These are phyloP conservation scores for Serendipita sp. DNA, from an alignment of 768 basidiomycete species.

Conservation along the genomic window DNA sequence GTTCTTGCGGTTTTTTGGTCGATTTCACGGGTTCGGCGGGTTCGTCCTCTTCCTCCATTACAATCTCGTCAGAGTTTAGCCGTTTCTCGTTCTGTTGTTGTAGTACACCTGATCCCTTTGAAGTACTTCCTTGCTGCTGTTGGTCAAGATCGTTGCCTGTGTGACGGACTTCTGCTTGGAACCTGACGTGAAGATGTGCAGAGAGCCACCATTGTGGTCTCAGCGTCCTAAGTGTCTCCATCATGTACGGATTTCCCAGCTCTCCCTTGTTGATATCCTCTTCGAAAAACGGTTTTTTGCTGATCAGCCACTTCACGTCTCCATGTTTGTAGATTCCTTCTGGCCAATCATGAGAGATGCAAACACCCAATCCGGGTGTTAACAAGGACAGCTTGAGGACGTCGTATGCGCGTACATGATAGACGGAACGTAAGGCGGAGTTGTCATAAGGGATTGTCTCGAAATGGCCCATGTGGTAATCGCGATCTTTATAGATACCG, in stretches of 20 bases:
- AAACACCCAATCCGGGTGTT: slow-evolving; percentile 39
- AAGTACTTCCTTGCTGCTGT: background rate
- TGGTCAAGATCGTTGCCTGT: background rate
- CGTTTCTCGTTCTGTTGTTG: background rate
- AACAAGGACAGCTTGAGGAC: slow-evolving; percentile 55
- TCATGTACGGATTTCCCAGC: slow-evolving; percentile 78
- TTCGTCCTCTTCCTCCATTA: background rate
- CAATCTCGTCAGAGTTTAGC: background rate
- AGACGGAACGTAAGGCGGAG: slow-evolving; percentile 61
- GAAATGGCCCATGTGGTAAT: slow-evolving; percentile 57
- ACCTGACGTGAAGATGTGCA: slow-evolving; percentile 81
- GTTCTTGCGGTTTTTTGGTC: background rate
- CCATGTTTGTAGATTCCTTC: slow-evolving; percentile 70
- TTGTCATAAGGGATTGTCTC: slow-evolving; percentile 73
- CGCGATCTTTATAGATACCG: slow-evolving; percentile 72
- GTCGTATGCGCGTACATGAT: slow-evolving; percentile 81
- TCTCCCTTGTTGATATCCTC: slow-evolving; percentile 49
- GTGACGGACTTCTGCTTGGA: slow-evolving; percentile 41
- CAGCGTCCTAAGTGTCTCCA: slow-evolving; percentile 55
- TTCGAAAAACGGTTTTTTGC: slow-evolving; percentile 63
- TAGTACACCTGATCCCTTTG: background rate
- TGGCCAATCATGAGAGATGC: slow-evolving; percentile 98
- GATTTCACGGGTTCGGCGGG: background rate
- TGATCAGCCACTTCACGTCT: slow-evolving; percentile 45
- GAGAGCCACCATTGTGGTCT: slow-evolving; percentile 83